A percentile compares a stretch with the other conserved stretches of the same genome.
Conservation (phyloP, 306 rosid species). For the Spatholobus suberectus region DNA sequence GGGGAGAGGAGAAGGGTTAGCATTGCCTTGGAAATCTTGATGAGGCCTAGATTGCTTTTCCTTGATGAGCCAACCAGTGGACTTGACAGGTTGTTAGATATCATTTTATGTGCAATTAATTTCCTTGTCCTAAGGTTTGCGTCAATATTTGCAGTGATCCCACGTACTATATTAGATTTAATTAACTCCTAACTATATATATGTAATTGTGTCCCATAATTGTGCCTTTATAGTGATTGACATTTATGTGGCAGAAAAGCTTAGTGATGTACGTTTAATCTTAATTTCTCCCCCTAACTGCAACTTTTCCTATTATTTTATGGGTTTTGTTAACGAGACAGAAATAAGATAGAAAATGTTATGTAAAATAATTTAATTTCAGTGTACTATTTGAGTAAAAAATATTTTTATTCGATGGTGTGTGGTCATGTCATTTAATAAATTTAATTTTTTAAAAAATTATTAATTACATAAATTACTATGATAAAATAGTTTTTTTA, state of each 20-base stretch:
- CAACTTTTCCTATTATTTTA: not conserved
- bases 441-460: not conserved
- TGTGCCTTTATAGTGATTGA: not conserved
- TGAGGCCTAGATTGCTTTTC: constrained; percentile 88
- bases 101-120: constrained; percentile 46
- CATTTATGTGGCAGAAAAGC: not conserved
- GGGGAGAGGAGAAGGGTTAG: constrained; percentile 98
- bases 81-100: constrained; percentile 75
- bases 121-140: not conserved
- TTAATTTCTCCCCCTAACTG: not conserved
- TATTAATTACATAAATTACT: not conserved
- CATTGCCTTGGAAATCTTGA: constrained; percentile 91
- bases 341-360: not conserved
- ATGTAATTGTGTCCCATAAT: not conserved
- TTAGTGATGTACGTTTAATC: not conserved
- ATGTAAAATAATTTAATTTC: not conserved
- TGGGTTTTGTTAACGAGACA: not conserved
- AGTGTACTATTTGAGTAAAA: not conserved
- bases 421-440: not conserved
- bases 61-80: constrained; percentile 99
- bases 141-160: not conserved
- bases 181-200: not conserved
- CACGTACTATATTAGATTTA: not conserved
- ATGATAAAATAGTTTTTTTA: not conserved
- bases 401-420: not conserved